Conservation (phyloP, 2,329 filamentous ascomycete species). For the Trichoderma breve region DNA sequence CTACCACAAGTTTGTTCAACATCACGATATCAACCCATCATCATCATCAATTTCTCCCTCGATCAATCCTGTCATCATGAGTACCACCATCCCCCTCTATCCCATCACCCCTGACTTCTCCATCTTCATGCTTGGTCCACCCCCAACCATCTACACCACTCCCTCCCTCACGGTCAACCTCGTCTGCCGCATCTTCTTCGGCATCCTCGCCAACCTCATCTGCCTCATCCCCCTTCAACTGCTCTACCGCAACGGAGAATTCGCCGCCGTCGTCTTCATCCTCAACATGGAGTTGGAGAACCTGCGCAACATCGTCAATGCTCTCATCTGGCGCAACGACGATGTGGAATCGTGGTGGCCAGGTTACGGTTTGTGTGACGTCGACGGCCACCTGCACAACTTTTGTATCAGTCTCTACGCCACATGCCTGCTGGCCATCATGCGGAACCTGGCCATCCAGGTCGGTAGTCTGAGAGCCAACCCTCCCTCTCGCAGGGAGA, state of each 20-base stretch:
- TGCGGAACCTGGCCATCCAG: slow-evolving; percentile 52
- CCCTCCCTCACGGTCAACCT: slow-evolving; percentile 45
- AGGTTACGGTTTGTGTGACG: slow-evolving; percentile 54
- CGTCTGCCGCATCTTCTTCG: slow-evolving; percentile 47
- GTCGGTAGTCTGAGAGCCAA: slow-evolving; percentile 45
- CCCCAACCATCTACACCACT: slow-evolving; percentile 26
- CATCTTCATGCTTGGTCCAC: slow-evolving; percentile 2
- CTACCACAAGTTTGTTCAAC: not conserved
- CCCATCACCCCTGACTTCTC: slow-evolving; percentile 20
- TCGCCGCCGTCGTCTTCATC: slow-evolving; percentile 52
- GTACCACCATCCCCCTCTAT: not conserved
- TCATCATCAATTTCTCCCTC: too few relatives aligned
- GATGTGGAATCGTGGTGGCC: slow-evolving; percentile 50
- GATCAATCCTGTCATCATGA: not conserved
- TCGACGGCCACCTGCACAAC: slow-evolving; percentile 49
- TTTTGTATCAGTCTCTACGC: slow-evolving; percentile 46
- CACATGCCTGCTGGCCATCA: slow-evolving; percentile 53
- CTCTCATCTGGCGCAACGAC: slow-evolving; percentile 54
- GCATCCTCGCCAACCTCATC: slow-evolving; percentile 43
- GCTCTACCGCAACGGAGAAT: slow-evolving; percentile 52
- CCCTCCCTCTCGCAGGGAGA: slow-evolving; percentile 42
- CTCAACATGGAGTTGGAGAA: slow-evolving; percentile 46
- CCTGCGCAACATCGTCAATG: slow-evolving; percentile 48
- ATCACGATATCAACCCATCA: not conserved
- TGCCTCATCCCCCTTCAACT: slow-evolving; percentile 52